phyloP scores from a whole-genome alignment of 1,284 basidiomycete genomes.

The Neotropicomus parvogracilis region DNA sequence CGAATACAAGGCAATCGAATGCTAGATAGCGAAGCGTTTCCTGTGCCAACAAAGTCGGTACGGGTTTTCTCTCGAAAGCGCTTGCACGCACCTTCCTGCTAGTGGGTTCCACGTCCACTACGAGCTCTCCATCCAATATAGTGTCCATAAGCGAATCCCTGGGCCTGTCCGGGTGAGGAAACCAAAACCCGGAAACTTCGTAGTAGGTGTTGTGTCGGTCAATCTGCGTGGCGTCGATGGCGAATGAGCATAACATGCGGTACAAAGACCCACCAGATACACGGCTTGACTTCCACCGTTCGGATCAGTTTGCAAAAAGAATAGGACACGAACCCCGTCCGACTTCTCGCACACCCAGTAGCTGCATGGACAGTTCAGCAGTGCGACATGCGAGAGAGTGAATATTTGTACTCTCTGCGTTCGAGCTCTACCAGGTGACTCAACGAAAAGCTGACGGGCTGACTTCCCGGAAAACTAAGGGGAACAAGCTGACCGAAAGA shows the following conservation, averaged over 20 bases:
- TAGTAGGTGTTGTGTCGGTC: conserved; percentile 93
- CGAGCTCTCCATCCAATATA: conserved; percentile 92
- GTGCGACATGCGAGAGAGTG: conserved; percentile 1
- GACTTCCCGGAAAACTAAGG: conserved; percentile 84
- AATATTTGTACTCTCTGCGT: conserved; percentile 62
- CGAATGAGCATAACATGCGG: background rate
- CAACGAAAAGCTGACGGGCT: conserved; percentile 83
- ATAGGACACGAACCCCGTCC: conserved; percentile 91
- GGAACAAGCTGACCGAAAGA: conserved; percentile 8
- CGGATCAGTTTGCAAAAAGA: conserved; percentile 76
- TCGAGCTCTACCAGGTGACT: conserved; percentile 75
- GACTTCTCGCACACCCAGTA: conserved; percentile 99
- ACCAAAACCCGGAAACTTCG: conserved; percentile 70
- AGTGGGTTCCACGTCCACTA: conserved; percentile 81
- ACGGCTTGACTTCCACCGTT: conserved; percentile 66
- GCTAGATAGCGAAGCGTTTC: conserved; percentile 80
- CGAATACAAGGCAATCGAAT: conserved; percentile 91
- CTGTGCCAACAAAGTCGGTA: conserved; percentile 48
- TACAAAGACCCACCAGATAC: conserved; percentile 62
- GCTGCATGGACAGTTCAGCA: conserved; percentile 42
- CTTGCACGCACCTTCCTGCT: conserved; percentile 56
- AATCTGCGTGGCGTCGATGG: conserved; percentile 54
- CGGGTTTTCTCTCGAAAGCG: background rate
- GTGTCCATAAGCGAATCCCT: conserved; percentile 70
- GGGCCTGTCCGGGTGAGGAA: conserved; percentile 80